Evolutionary conservation across 192 early-diverging fungal species (phyloP).

Genomic region (Phlyctochytrium bullatum): DNA sequence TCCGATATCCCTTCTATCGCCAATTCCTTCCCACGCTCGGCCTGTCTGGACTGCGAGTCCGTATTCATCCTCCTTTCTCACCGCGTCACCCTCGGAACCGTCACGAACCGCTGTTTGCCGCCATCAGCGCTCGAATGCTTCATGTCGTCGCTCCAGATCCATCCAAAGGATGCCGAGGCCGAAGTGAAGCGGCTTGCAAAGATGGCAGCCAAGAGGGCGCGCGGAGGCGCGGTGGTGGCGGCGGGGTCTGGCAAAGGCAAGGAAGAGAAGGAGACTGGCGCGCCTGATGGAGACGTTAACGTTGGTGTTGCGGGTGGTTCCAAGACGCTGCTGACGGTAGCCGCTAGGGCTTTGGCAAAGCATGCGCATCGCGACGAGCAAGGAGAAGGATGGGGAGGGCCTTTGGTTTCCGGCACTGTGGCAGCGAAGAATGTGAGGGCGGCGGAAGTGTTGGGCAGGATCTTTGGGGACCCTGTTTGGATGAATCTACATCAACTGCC

Average conservation of each 20-base stretch:
- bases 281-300: not conserved
- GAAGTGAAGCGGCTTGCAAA: not conserved
- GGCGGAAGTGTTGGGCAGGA: conserved; percentile 8
- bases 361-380: not conserved
- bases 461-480: not conserved
- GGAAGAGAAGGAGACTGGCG: not conserved
- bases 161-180: not conserved
- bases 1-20: no score
- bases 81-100: not conserved
- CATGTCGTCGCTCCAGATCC: not conserved
- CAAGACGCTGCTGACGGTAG: not conserved
- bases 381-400: not conserved
- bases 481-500: not conserved
- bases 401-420: not conserved
- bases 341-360: not conserved
- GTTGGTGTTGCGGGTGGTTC: not conserved
- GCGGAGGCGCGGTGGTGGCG: no score
- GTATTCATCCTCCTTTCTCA: not conserved
- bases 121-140: not conserved
- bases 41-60: no score
- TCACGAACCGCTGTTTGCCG: not conserved
- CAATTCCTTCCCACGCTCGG: no score
- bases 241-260: conserved; percentile 12
- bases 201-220: not conserved
- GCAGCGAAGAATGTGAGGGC: conserved; percentile 17